Conservation (phyloP, 2,329 filamentous ascomycete genomes). For the Microdochium paspali region DNA sequence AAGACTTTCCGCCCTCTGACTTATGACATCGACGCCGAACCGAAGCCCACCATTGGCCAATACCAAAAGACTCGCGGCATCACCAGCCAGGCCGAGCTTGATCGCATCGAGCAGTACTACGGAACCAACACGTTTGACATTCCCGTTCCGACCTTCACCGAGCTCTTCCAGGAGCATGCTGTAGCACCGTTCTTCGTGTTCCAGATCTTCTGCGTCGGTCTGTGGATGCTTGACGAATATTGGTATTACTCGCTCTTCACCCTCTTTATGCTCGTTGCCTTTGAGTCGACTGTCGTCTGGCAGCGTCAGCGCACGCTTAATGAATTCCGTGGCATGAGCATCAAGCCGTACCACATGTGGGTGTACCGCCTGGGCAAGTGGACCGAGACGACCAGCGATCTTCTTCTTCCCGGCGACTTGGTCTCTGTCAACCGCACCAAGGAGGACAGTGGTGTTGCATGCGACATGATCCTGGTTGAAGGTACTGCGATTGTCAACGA, state of each 20-base stretch:
- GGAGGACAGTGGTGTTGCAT: constrained; percentile 93
- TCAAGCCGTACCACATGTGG: constrained; percentile 94
- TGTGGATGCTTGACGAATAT: constrained; percentile 99
- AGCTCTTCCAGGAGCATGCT: constrained; percentile 96
- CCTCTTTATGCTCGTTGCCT: constrained; percentile 93
- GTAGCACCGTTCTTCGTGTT: constrained; percentile 99
- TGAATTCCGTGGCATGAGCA: constrained; percentile 98
- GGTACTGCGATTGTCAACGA: constrained; percentile 97
- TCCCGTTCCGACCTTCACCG: constrained; percentile 87
- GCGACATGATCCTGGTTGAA: constrained; percentile 92
- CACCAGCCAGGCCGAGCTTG: constrained; percentile 62
- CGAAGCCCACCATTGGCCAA: constrained; percentile 65
- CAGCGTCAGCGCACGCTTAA: constrained; percentile 91
- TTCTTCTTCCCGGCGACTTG: constrained; percentile 84
- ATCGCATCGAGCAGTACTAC: constrained; percentile 82
- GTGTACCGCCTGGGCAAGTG: constrained; percentile 83
- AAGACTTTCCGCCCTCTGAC: constrained; percentile 72
- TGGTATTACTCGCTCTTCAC: constrained; percentile 99
- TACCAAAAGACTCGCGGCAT: constrained; percentile 80
- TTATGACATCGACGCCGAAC: constrained; percentile 77
- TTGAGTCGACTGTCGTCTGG: constrained; percentile 99
- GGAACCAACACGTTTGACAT: constrained; percentile 96
- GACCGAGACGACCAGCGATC: constrained; percentile 82
- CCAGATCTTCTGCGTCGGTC: constrained; percentile 94
- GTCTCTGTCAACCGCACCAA: constrained; percentile 90